Percentiles rank a stretch among this genome's conserved stretches.
These are phyloP conservation scores for Cercophora samala DNA, from an alignment of 495 filamentous ascomycete species.

Conservation along the genomic window DNA sequence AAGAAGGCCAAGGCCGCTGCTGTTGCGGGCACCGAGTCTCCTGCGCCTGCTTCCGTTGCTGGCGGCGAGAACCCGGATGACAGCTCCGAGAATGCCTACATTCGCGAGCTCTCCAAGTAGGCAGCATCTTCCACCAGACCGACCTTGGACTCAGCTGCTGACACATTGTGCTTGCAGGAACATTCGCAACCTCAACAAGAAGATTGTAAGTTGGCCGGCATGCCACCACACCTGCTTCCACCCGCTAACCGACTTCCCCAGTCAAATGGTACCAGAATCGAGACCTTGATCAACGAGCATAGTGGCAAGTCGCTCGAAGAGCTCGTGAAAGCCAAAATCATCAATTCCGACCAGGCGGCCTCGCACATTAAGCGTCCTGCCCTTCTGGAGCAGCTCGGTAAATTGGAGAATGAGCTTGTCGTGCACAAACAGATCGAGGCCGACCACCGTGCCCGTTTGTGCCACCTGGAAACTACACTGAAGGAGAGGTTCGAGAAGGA, in stretches of 20 bases:
- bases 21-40: conserved; percentile 42
- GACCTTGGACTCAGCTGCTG: conserved; percentile 7
- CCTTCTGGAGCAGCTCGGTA: conserved; percentile 67
- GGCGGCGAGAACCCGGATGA: conserved; percentile 43
- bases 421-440: conserved; percentile 79
- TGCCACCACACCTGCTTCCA: background rate
- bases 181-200: conserved; percentile 83
- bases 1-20: conserved; percentile 61
- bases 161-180: conserved; percentile 49
- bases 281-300: conserved; percentile 73
- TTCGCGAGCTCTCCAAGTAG: conserved; percentile 85
- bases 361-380: conserved; percentile 86
- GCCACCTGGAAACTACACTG: conserved; percentile 65
- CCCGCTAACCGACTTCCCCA: conserved; percentile 38
- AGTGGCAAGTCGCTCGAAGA: conserved; percentile 73
- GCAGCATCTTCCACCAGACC: conserved; percentile 23
- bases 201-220: conserved; percentile 62
- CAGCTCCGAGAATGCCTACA: conserved; percentile 63
- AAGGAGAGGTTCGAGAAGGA: conserved; percentile 70
- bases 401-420: conserved; percentile 79
- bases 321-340: conserved; percentile 74
- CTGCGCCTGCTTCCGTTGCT: conserved; percentile 41
- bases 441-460: conserved; percentile 67
- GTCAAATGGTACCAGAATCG: conserved; percentile 75
- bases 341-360: conserved; percentile 90